Conservation (phyloP, 345 rosid genomes). For the Heritiera littoralis region DNA sequence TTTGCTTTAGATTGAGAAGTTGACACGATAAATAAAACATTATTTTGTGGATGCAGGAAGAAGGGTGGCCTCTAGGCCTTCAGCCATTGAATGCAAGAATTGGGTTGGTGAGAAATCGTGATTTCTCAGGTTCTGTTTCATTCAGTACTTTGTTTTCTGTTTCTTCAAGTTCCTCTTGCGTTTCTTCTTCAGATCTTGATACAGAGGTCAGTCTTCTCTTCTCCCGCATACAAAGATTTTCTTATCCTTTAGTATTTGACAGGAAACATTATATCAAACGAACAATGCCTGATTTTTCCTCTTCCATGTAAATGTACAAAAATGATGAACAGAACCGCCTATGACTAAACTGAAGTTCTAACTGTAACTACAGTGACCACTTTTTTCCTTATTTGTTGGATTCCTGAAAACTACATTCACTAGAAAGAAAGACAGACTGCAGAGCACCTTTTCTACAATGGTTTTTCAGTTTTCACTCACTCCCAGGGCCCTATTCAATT, state of each 20-base stretch:
- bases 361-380: neutral
- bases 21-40: neutral
- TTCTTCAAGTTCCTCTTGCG: constrained; percentile 47
- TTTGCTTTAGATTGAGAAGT: too few species aligned
- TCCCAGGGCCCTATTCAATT: neutral
- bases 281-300: neutral
- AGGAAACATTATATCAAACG: neutral
- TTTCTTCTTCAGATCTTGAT: constrained; percentile 74
- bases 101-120: constrained; percentile 55
- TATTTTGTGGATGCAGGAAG: constrained; percentile 46
- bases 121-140: constrained; percentile 63
- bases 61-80: constrained; percentile 89
- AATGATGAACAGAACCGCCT: neutral
- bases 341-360: neutral
- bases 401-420: neutral
- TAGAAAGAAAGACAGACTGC: neutral
- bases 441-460: neutral
- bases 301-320: neutral
- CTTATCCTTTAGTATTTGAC: neutral
- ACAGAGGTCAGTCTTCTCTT: constrained; percentile 47
- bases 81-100: constrained; percentile 73
- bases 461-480: neutral
- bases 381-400: neutral
- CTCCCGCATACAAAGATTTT: neutral
- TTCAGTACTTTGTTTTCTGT: constrained; percentile 63